These are phyloP conservation scores for Phaeotremella skinneri DNA, from an alignment of 768 basidiomycete genomes.

Conservation along the genomic window DNA sequence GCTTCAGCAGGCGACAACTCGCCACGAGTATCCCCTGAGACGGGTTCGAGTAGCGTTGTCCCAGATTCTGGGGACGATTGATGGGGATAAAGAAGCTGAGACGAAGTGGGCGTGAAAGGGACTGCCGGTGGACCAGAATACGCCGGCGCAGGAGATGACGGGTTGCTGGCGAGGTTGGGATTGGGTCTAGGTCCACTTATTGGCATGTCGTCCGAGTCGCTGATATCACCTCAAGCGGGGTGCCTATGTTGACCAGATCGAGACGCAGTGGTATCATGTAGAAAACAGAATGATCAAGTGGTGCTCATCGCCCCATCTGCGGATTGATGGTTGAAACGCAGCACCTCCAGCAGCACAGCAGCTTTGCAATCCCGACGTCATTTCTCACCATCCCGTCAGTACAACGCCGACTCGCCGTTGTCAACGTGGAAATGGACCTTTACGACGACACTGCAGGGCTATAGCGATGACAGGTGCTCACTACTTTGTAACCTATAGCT, in stretches of 20 bases:
- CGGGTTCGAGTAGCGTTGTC: conserved; percentile 8
- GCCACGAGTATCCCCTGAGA: neutral
- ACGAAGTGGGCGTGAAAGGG: conserved; percentile 6
- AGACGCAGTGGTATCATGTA: neutral
- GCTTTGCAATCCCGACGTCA: neutral
- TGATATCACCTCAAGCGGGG: neutral
- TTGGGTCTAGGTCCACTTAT: conserved; percentile 16
- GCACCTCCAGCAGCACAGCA: neutral
- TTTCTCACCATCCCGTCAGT: neutral
- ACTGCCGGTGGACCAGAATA: neutral
- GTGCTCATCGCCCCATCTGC: neutral
- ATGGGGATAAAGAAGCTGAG: conserved; percentile 12
- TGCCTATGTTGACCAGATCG: neutral
- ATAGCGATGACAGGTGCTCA: too few relatives aligned
- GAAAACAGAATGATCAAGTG: neutral
- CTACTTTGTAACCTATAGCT: too few relatives aligned
- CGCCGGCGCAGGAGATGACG: neutral
- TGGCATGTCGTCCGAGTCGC: conserved; percentile 10
- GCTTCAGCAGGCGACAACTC: neutral
- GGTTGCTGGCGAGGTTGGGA: conserved; percentile 1
- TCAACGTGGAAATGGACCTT: too few relatives aligned
- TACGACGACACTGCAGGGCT: too few relatives aligned
- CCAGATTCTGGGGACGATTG: conserved; percentile 12
- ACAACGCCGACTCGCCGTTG: neutral
- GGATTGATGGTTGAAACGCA: neutral